Evolutionary conservation across 2,329 filamentous ascomycete species (phyloP).

Genomic region (Aaosphaeria pasadenensis): DNA sequence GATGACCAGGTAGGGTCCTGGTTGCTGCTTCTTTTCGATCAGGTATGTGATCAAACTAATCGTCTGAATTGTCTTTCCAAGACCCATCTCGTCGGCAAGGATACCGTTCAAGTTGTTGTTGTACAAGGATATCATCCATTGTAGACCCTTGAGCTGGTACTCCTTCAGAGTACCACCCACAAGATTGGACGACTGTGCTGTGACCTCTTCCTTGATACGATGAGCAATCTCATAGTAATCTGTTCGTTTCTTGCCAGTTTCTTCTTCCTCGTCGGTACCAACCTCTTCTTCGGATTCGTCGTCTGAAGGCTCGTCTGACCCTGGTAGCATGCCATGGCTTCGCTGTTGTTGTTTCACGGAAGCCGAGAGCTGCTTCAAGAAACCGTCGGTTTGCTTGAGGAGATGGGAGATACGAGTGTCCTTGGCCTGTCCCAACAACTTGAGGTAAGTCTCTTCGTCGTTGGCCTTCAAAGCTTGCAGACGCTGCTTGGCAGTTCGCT

Average conservation of each 20-base stretch:
- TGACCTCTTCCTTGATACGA: conserved; percentile 90
- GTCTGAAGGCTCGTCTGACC: conserved; percentile 37
- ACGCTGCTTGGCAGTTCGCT: conserved; percentile 98
- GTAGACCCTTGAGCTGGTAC: conserved; percentile 96
- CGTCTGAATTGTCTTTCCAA: conserved; percentile 98
- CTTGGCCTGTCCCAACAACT: conserved; percentile 96
- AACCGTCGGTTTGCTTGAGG: conserved; percentile 94
- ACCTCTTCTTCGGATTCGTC: conserved; percentile 61
- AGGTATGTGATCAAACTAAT: conserved; percentile 97
- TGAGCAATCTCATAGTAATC: conserved; percentile 99
- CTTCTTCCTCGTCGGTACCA: conserved; percentile 64
- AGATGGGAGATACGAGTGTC: conserved; percentile 98
- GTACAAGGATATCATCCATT: conserved; percentile 99
- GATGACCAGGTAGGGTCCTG: conserved; percentile 91
- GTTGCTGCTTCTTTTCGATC: conserved; percentile 91
- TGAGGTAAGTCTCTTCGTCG: conserved; percentile 98
- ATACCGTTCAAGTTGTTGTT: conserved; percentile 99
- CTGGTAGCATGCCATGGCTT: conserved; percentile 62
- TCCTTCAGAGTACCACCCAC: conserved; percentile 94
- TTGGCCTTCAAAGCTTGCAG: conserved; percentile 97
- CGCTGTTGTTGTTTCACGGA: conserved; percentile 95
- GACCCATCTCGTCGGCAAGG: conserved; percentile 98
- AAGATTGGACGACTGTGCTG: conserved; percentile 75
- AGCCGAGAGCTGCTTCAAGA: conserved; percentile 90
- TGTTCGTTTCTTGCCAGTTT: conserved; percentile 72